Base-by-base conservation (phyloP, 352 stramenopile genomes). In the Phytophthora cryptogea region DNA sequence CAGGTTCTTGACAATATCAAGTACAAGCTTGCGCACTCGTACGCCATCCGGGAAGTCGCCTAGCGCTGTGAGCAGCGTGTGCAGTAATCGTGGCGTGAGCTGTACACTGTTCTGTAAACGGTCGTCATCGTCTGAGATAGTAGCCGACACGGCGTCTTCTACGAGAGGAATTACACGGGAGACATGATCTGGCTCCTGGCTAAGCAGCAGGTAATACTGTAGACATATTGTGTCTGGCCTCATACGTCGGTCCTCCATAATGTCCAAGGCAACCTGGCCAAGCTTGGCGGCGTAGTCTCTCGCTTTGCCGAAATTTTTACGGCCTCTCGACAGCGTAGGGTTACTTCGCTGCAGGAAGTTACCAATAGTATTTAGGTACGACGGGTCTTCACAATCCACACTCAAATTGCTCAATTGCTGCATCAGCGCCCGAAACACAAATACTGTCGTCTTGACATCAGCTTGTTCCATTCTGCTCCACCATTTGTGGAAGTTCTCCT, bases 381-480 rank as follows among this genome's bases (percentile, higher is more conserved):
- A 20, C 17, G 52, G 20, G 9, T 72, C 39, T 14, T 73, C 66
- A 39, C 59, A 70, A 13, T 72, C 40, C 3, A 67, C 17, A 36
- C 63, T 59, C 5, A 90, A 44, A 20, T 54, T 61, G 20, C 49
- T 60, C 42, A 92, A 45, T 36, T 89, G 80, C 4, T 60, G 49
- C 30, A 90, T 55, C 17, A 92, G 42, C 9, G 76, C 76, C 13
- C 80, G 80, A 30, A 76, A 80, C 9, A 85, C 70, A 57, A 86
- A 88, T 8, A 80, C 46, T 0, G 80, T 86, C 8, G 60, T 54
- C 35, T 74, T 82, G 6, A 86, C 77, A 6, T 74, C 62, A 7
- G 61, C 70, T 4, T 64, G 26, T 16, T 67, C 63, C 78, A 90
- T 87, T 32, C 71, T 68, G 17, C 59, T 51, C 47, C 66, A 78